Percentiles rank a stretch among this genome's conserved stretches.
Conservation (phyloP, 148 eudicot genomes). For the Persicaria tinctoria region DNA sequence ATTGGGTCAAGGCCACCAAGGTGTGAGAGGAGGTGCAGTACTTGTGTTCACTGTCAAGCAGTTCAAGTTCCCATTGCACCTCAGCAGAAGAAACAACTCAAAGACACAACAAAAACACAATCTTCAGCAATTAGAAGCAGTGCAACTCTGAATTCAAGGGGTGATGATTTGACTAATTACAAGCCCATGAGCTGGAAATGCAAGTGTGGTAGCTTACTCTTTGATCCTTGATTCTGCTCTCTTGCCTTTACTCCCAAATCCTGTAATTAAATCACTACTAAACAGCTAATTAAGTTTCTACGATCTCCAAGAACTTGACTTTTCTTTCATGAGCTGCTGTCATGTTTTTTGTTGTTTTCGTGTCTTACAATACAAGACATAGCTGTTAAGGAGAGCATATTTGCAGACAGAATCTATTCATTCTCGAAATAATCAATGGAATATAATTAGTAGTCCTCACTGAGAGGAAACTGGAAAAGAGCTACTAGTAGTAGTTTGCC, state of each 20-base stretch:
- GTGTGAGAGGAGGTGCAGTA: slow-evolving; percentile 53
- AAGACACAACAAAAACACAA: background rate
- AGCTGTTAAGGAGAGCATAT: slow-evolving; percentile 5
- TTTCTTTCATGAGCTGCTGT: background rate
- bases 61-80: slow-evolving; percentile 74
- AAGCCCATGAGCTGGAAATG: slow-evolving; percentile 93
- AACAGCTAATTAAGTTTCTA: slow-evolving; percentile 5
- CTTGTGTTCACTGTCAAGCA: slow-evolving; percentile 65
- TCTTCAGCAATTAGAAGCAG: slow-evolving; percentile 10
- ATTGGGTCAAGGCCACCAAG: slow-evolving; percentile 94
- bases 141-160: slow-evolving; percentile 36
- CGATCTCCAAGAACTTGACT: background rate
- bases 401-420: slow-evolving; percentile 8
- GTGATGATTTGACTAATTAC: slow-evolving; percentile 57
- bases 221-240: slow-evolving; percentile 41
- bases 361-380: background rate
- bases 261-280: background rate
- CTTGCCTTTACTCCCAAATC: background rate
- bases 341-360: background rate
- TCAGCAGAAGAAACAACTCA: slow-evolving; percentile 11
- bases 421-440: slow-evolving; percentile 3
- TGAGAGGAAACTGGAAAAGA: background rate
- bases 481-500: background rate
- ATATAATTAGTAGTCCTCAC: too few species aligned
- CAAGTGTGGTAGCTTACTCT: slow-evolving; percentile 68